Base-by-base conservation (phyloP, 106 monocot genomes). In the Hemerocallis citrina region DNA sequence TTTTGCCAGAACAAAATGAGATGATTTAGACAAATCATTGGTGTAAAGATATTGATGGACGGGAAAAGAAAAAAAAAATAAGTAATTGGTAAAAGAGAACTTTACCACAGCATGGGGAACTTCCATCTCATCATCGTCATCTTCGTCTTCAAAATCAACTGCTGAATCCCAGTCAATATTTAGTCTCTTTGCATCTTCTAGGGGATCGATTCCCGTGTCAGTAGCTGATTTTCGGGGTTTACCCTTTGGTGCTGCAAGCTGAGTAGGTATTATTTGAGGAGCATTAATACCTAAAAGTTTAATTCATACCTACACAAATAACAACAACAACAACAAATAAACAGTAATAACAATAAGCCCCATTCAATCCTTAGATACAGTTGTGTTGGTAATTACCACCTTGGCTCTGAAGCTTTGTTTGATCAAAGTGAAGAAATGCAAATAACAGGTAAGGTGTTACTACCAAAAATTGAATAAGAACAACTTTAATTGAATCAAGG, bases 101-200 rank as follows among this genome's bases (percentile, higher is more conserved):
- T 52, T 64, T 89, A 94, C 93, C 82, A 95, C 76, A 49, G 72
- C 81, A 11, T 83, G 55, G 7, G 94, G 94, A 17, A 89, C 86
- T 55, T 83, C 86, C 9, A 65, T 54, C 3, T 89, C 89, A 45
- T 78, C 85, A 25, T 28, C 52, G 20, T 95, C 77, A 5, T 79
- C 89, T 27, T 81, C 89, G 6, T 47, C 22, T 52, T 86, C 78
- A 6, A 95, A 74, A 56, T 86, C 83, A 34, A 81, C 94, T 55
- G 89, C 89, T 14, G 78, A 62, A 74, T 95, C 94, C 94, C 94
- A 95, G 68, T 95, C 94, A 38, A 95, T 67, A 32, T 89, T 86
- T 51, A 95, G 79, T 65, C 86, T 80, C 73, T 76, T 95, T 9
- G 86, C 89, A 63, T 89, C 86, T 59, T 65, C 82, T 56, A 67